Percentiles rank a stretch among this genome's conserved stretches.
Conservation (phyloP, 2,329 filamentous ascomycete genomes). For the Teratosphaeria epicoccoides region DNA sequence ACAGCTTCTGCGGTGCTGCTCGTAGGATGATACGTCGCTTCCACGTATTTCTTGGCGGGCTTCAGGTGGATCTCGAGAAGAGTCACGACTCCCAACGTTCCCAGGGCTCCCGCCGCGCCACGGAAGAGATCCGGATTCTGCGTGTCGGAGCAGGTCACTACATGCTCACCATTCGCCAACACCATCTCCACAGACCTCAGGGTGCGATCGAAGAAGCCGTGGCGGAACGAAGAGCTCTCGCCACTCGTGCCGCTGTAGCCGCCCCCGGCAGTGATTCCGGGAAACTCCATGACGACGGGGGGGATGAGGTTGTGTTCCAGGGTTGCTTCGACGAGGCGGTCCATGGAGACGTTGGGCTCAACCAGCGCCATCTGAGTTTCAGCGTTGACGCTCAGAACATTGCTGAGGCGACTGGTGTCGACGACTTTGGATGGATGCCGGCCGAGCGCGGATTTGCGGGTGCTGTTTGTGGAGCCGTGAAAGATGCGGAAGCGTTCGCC, state of each 20-base stretch:
- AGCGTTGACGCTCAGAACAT: conserved; percentile 51
- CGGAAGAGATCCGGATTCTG: conserved; percentile 51
- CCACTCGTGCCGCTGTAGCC: conserved; percentile 42
- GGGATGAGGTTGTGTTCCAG: conserved; percentile 48
- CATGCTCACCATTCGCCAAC: conserved; percentile 45
- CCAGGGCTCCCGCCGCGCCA: conserved; percentile 55
- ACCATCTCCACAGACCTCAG: conserved; percentile 55
- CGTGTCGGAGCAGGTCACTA: conserved; percentile 44
- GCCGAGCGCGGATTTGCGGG: conserved; percentile 41
- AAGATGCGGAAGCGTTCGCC: conserved; percentile 60
- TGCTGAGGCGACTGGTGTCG: conserved; percentile 54
- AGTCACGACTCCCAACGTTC: conserved; percentile 57
- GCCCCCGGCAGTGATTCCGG: conserved; percentile 60
- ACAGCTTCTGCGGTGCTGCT: conserved; percentile 33
- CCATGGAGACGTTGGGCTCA: conserved; percentile 62
- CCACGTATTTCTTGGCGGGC: conserved; percentile 38
- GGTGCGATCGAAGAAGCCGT: conserved; percentile 46
- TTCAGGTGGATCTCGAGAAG: conserved; percentile 40
- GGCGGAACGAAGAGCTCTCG: conserved; percentile 58
- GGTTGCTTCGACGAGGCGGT: conserved; percentile 49
- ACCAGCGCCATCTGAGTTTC: conserved; percentile 48
- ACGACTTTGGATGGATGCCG: conserved; percentile 37
- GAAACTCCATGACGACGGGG: conserved; percentile 61
- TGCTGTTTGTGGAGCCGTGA: conserved; percentile 69
- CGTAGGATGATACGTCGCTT: conserved; percentile 39